Evolutionary conservation across 228 moss, liverwort and hornwort genomes (phyloP).

Genomic region (Sphagnum fallax): DNA sequence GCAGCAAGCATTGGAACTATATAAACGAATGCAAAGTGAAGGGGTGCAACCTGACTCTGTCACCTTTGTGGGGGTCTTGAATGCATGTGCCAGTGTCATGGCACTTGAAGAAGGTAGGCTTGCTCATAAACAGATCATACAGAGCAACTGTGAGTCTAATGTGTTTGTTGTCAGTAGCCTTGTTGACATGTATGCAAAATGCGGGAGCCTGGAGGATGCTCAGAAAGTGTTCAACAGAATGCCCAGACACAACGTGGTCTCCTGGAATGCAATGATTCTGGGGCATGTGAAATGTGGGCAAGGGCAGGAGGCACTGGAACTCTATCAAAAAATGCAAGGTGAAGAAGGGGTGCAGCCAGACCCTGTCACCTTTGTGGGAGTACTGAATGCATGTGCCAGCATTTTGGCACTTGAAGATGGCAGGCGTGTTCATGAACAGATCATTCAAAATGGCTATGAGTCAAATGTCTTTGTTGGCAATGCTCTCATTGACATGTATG

Average conservation of each 20-base stretch:
- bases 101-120: constrained; percentile 4
- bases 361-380: background rate
- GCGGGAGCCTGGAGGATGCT: constrained; percentile 8
- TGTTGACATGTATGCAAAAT: constrained; percentile 8
- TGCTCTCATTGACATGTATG: background rate
- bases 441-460: background rate
- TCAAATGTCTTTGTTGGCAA: background rate
- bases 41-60: constrained; percentile 1
- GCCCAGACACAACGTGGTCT: background rate
- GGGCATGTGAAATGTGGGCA: background rate
- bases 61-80: constrained; percentile 1
- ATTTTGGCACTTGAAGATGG: background rate
- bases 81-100: constrained; percentile 6
- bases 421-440: background rate
- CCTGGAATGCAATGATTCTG: constrained; percentile 6
- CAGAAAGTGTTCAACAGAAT: constrained; percentile 1
- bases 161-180: background rate
- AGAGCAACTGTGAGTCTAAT: background rate
- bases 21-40: background rate
- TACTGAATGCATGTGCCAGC: background rate
- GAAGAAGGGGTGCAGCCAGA: background rate
- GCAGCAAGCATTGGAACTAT: constrained; percentile 3
- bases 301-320: background rate
- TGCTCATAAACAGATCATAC: background rate
- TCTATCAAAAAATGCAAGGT: too few species aligned